Conservation (phyloP, 2,329 filamentous ascomycete species). For the Ascochyta lentis region DNA sequence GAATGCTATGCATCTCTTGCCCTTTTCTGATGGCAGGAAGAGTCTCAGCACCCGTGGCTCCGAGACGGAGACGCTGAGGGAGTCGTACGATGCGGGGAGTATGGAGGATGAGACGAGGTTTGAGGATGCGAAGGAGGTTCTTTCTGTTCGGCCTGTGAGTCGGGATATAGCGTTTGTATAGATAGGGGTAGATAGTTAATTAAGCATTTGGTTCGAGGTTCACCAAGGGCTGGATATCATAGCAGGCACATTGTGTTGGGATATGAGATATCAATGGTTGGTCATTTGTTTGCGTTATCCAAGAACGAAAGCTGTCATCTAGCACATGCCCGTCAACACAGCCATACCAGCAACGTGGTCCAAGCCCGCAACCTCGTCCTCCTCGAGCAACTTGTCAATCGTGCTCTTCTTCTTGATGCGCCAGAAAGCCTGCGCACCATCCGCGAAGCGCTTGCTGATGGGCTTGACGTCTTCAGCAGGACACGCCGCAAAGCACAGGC, state of each 20-base stretch:
- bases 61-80: slow-evolving; percentile 5
- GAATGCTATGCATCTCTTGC: slow-evolving; percentile 10
- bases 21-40: slow-evolving; percentile 5
- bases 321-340: slow-evolving; percentile 42
- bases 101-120: slow-evolving; percentile 8
- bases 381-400: slow-evolving; percentile 67
- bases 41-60: slow-evolving; percentile 3
- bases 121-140: slow-evolving; percentile 12
- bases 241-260: too few relatives aligned
- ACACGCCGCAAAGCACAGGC: slow-evolving; percentile 86
- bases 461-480: slow-evolving; percentile 71
- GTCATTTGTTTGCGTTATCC: too few relatives aligned
- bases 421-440: slow-evolving; percentile 78
- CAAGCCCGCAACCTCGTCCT: slow-evolving; percentile 31
- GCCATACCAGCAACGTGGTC: slow-evolving; percentile 35
- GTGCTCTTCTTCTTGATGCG: slow-evolving; percentile 70
- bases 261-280: too few relatives aligned
- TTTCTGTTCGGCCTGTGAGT: background rate
- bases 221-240: too few relatives aligned
- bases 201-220: too few relatives aligned
- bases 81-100: slow-evolving; percentile 4
- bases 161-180: slow-evolving; percentile 1
- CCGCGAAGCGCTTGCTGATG: slow-evolving; percentile 69
- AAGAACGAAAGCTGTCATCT: background rate
- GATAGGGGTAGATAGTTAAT: background rate